phyloP scores from a whole-genome alignment of 1,139 yeast genomes.

The Pneumocystis sp. region DNA sequence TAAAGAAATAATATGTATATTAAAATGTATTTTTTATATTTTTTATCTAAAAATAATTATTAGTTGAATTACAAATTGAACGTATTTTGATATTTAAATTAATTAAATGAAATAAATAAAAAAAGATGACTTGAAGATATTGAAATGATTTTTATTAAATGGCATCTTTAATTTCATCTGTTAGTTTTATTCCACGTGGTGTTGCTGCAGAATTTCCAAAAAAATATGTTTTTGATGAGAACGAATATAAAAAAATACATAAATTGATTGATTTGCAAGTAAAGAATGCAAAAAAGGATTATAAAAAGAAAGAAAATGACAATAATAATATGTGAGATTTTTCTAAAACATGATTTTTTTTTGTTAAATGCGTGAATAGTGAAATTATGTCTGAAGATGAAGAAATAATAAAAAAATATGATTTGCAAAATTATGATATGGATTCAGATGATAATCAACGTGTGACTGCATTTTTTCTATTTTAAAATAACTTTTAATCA shows the following conservation, averaged over 20 bases:
- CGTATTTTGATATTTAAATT: too few relatives aligned
- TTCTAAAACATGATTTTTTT: not conserved
- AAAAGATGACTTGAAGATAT: constrained; percentile 19
- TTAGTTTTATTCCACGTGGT: constrained; percentile 94
- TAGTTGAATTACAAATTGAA: too few relatives aligned
- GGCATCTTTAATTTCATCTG: constrained; percentile 64
- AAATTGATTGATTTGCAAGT: constrained; percentile 73
- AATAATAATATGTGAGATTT: not conserved
- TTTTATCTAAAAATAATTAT: too few relatives aligned
- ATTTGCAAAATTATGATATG: constrained; percentile 78
- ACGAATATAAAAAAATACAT: constrained; percentile 80
- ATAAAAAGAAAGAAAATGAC: constrained; percentile 26
- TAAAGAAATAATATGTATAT: too few relatives aligned
- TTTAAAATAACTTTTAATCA: not conserved
- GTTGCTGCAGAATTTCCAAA: constrained; percentile 86
- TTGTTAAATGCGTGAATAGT: not conserved
- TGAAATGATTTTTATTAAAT: not conserved
- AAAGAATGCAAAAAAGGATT: constrained; percentile 53
- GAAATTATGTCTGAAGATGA: constrained; percentile 15
- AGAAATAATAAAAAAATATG: constrained; percentile 42
- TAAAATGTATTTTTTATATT: too few relatives aligned
- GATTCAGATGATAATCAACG: constrained; percentile 59
- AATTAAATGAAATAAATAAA: not conserved
- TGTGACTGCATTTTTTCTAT: constrained; percentile 15
- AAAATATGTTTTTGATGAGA: constrained; percentile 75